phyloP scores from a whole-genome alignment of 805 yeast genomes.

The Tetrapisispora arboricola region DNA sequence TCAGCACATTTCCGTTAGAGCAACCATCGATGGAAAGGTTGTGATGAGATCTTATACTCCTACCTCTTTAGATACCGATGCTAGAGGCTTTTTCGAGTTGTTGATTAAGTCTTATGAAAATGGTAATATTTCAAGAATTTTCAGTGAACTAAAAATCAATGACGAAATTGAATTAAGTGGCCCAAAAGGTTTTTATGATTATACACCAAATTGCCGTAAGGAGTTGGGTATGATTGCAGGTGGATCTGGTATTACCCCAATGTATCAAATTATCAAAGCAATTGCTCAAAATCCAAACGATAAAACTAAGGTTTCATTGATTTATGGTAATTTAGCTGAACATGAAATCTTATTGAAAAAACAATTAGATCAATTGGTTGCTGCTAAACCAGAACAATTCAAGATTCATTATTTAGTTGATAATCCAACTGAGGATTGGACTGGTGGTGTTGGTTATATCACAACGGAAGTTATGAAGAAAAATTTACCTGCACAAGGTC shows the following conservation, averaged over 20 bases:
- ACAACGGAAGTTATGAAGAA: constrained; percentile 42
- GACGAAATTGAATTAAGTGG: constrained; percentile 73
- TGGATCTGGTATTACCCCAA: constrained; percentile 94
- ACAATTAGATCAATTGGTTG: constrained; percentile 62
- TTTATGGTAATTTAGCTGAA: constrained; percentile 74
- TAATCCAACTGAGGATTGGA: constrained; percentile 53
- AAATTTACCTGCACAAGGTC: constrained; percentile 37
- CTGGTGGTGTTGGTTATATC: constrained; percentile 69
- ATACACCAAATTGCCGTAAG: constrained; percentile 66
- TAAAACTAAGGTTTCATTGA: constrained; percentile 58
- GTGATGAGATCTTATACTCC: constrained; percentile 86
- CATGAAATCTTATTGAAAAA: constrained; percentile 71
- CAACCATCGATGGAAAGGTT: constrained; percentile 68
- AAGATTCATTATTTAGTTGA: constrained; percentile 66
- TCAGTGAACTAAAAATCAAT: constrained; percentile 66
- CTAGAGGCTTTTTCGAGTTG: constrained; percentile 73
- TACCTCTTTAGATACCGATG: constrained; percentile 61
- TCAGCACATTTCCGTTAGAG: constrained; percentile 79
- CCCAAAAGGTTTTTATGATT: constrained; percentile 83
- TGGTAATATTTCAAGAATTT: constrained; percentile 72
- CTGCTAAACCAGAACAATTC: constrained; percentile 48
- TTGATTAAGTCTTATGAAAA: constrained; percentile 76
- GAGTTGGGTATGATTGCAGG: constrained; percentile 88
- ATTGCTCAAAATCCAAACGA: constrained; percentile 70
- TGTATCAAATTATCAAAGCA: constrained; percentile 85